These are phyloP conservation scores for Gossypium australe DNA, from an alignment of 345 rosid genomes.

Conservation along the genomic window DNA sequence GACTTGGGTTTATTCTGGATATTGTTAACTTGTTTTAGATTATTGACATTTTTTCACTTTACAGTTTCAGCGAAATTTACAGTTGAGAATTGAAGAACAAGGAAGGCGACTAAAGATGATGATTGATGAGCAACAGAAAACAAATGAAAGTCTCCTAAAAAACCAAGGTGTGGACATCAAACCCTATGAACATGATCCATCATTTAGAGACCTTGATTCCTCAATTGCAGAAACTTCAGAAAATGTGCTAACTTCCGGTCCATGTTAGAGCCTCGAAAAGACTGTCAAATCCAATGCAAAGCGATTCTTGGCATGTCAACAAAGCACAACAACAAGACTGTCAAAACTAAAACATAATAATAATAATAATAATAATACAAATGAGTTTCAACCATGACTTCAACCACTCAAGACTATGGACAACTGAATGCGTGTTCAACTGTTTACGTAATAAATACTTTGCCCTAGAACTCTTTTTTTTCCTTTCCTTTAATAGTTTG, in stretches of 20 bases:
- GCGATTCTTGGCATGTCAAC: background rate
- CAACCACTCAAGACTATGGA: background rate
- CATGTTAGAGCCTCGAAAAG: constrained; percentile 33
- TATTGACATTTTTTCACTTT: background rate
- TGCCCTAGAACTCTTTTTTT: too few relatives aligned
- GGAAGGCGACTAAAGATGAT: constrained; percentile 67
- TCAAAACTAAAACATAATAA: background rate
- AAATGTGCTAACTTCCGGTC: constrained; percentile 38
- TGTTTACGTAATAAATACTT: background rate
- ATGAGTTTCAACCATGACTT: background rate
- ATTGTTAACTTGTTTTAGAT: background rate
- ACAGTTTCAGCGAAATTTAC: constrained; percentile 77
- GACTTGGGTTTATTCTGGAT: too few relatives aligned
- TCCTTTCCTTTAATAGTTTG: too few relatives aligned
- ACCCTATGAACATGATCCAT: constrained; percentile 21
- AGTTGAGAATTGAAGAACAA: constrained; percentile 84
- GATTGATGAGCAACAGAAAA: constrained; percentile 73
- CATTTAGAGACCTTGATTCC: constrained; percentile 35
- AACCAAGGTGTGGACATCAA: constrained; percentile 25
- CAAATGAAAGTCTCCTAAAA: constrained; percentile 30
- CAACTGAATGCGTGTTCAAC: background rate
- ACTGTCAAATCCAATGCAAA: too few relatives aligned
- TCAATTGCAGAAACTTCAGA: constrained; percentile 40
- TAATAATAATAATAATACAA: background rate
- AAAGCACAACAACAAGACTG: background rate